These are phyloP conservation scores for Suillus clintonianus DNA, from an alignment of 768 basidiomycete genomes.

Conservation along the genomic window DNA sequence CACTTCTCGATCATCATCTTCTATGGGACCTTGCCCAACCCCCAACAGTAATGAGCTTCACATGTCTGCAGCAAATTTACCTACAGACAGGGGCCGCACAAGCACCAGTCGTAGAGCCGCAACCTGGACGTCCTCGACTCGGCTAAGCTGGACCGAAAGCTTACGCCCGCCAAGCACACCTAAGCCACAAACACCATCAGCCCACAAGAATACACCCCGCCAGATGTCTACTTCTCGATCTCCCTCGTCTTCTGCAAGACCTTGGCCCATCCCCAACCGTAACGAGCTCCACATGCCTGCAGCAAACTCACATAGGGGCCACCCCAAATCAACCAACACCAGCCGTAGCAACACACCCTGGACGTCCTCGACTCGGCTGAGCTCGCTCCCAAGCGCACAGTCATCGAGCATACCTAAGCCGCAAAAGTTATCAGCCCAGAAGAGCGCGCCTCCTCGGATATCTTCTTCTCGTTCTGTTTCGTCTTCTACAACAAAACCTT, in stretches of 20 bases:
- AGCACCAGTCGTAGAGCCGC: constrained; percentile 27
- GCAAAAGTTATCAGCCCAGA: constrained; percentile 20
- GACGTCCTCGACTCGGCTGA: constrained; percentile 29
- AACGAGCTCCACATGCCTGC: constrained; percentile 31
- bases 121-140: constrained; percentile 29
- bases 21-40: constrained; percentile 28
- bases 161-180: constrained; percentile 23
- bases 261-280: constrained; percentile 33
- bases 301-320: constrained; percentile 31
- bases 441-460: constrained; percentile 16
- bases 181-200: constrained; percentile 26
- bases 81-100: constrained; percentile 31
- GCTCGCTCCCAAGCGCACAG: constrained; percentile 24
- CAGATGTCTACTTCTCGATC: constrained; percentile 16
- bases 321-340: constrained; percentile 26
- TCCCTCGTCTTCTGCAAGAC: constrained; percentile 21
- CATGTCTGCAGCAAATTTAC: constrained; percentile 31
- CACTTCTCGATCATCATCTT: constrained; percentile 21
- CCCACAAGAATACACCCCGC: constrained; percentile 17
- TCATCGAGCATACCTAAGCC: constrained; percentile 26
- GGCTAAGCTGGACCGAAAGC: constrained; percentile 25
- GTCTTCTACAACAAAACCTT: constrained; percentile 21
- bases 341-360: constrained; percentile 27
- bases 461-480: constrained; percentile 20
- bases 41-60: constrained; percentile 33